These are phyloP conservation scores for Mercurialis annua DNA, from an alignment of 345 rosid genomes.

Conservation along the genomic window DNA sequence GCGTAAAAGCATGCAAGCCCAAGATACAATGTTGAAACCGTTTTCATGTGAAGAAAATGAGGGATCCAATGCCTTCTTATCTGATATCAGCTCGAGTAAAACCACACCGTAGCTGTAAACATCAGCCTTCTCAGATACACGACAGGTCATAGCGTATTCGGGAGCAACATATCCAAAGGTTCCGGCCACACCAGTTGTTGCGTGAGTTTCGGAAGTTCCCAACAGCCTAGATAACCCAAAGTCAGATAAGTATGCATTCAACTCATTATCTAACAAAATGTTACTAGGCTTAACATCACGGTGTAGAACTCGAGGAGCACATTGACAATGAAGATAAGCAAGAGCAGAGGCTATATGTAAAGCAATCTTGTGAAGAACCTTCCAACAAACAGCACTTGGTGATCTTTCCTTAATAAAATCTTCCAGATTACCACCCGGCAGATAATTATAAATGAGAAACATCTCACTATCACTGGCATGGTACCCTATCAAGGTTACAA, in stretches of 20 bases:
- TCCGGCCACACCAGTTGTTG: constrained; percentile 33
- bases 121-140: constrained; percentile 36
- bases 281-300: constrained; percentile 41
- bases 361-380: constrained; percentile 39
- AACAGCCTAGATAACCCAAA: constrained; percentile 37
- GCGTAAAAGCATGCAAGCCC: constrained; percentile 34
- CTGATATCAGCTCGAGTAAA: constrained; percentile 39
- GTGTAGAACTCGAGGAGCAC: constrained; percentile 35
- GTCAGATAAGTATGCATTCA: constrained; percentile 37
- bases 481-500: constrained; percentile 38
- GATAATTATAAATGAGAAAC: constrained; percentile 37
- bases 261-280: constrained; percentile 33
- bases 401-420: constrained; percentile 34
- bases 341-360: constrained; percentile 34
- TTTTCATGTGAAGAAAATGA: constrained; percentile 34
- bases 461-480: constrained; percentile 36
- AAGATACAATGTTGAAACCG: constrained; percentile 38
- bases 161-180: constrained; percentile 38
- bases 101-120: constrained; percentile 42
- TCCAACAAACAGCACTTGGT: constrained; percentile 20
- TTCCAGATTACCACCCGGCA: constrained; percentile 40
- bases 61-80: constrained; percentile 36
- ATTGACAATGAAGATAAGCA: constrained; percentile 32
- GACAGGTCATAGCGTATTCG: constrained; percentile 37
- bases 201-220: constrained; percentile 40